These are phyloP conservation scores for Suillus subluteus DNA, from an alignment of 768 basidiomycete species.

Conservation along the genomic window DNA sequence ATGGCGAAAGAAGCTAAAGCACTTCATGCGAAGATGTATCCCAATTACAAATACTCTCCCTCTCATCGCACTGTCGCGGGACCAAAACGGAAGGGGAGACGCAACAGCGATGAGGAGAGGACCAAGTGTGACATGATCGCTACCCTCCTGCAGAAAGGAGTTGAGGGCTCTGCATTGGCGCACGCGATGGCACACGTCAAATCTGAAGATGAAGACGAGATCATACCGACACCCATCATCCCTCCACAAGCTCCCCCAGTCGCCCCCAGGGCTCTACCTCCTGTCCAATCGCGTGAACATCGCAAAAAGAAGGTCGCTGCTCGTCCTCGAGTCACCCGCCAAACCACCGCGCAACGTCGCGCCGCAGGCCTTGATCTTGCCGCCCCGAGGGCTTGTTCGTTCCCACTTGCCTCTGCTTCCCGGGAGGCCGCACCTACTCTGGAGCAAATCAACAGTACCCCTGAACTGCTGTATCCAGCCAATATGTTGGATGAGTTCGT, in stretches of 20 bases:
- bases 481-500: constrained; percentile 30
- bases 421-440: constrained; percentile 12
- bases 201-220: constrained; percentile 4
- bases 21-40: constrained; percentile 53
- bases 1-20: constrained; percentile 51
- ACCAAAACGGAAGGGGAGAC: constrained; percentile 40
- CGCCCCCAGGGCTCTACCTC: background rate
- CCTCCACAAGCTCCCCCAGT: constrained; percentile 1
- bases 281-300: background rate
- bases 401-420: background rate
- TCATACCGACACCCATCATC: background rate
- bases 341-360: constrained; percentile 4
- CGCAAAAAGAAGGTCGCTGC: constrained; percentile 15
- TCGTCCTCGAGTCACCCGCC: constrained; percentile 13
- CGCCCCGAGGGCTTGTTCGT: constrained; percentile 7
- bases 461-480: constrained; percentile 23
- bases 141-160: constrained; percentile 37
- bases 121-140: constrained; percentile 45
- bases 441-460: constrained; percentile 15
- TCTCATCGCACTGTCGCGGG: constrained; percentile 22
- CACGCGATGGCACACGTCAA: constrained; percentile 13
- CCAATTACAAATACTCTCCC: constrained; percentile 67
- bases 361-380: background rate
- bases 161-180: constrained; percentile 34
- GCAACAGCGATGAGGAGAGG: constrained; percentile 36